Evolutionary conservation across 208 protist species (phyloP).

Genomic region (Pavlovales sp.): DNA sequence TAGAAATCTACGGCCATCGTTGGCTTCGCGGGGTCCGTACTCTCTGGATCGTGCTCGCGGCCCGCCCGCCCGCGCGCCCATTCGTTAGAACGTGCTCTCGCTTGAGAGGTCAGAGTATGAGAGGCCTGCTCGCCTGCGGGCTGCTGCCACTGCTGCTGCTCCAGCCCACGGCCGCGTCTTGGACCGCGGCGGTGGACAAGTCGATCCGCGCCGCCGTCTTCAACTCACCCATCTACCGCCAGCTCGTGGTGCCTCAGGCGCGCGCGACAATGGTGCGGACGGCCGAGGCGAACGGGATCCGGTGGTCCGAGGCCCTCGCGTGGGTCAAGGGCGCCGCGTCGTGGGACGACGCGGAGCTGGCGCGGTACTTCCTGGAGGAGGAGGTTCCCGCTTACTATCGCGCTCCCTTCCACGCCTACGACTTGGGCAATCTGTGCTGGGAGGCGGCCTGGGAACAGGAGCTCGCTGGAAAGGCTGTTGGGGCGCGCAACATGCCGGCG

Average conservation of each 20-base stretch:
- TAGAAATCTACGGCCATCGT: too few relatives aligned
- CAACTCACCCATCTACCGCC: constrained; percentile 8
- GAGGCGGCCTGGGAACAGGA: constrained; percentile 15
- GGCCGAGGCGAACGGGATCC: constrained; percentile 14
- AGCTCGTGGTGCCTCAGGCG: constrained; percentile 16
- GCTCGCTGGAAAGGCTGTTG: constrained; percentile 22
- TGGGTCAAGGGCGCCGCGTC: not conserved
- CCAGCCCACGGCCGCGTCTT: too few relatives aligned
- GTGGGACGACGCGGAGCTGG: not conserved
- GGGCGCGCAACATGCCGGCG: constrained; percentile 41
- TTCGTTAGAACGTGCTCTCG: too few relatives aligned
- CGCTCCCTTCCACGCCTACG: constrained; percentile 25
- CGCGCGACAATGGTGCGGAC: constrained; percentile 20
- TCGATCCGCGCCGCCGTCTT: too few relatives aligned
- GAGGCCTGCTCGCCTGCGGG: too few relatives aligned
- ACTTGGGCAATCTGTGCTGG: constrained; percentile 30
- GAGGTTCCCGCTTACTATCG: constrained; percentile 1
- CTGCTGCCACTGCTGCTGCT: too few relatives aligned
- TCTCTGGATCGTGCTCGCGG: too few relatives aligned
- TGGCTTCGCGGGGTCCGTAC: too few relatives aligned
- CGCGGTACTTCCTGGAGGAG: too few relatives aligned
- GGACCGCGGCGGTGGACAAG: too few relatives aligned
- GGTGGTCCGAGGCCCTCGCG: not conserved
- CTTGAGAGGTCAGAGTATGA: too few relatives aligned
- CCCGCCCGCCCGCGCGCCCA: too few relatives aligned